Base-by-base conservation (phyloP, 768 basidiomycete genomes). In the Leccinum broughii region DNA sequence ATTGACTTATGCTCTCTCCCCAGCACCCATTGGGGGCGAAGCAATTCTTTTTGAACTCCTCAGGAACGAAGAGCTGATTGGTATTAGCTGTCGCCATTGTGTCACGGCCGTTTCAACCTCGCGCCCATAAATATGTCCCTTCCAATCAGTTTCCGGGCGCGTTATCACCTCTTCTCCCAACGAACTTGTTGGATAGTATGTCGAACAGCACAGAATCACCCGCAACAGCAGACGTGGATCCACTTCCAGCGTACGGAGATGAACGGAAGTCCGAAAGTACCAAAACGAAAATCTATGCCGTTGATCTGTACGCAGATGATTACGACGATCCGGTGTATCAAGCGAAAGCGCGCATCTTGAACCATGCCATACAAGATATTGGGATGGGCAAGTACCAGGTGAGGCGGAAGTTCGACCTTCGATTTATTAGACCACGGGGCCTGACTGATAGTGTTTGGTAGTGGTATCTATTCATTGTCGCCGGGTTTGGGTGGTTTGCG, bases 361-460 rank as follows among this genome's bases (percentile, higher is more conserved):
- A 81, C 51, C 71, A 72, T 44, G 76, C 80, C 4, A 75, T 84
- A 49, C 80, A 82, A 65, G 79, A 81, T 35, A 81, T 85, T 20
- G 83, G 83, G 2, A 84, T 85, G 81, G 84, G 83, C 6, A 79
- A 70, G 62, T 85, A 84, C 60, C 83, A 84, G 77, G 81, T 78
- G 52, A 17, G 41, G 9, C 17, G 17, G 6, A 30, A 0, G n/a
- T 15, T 26, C 30, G 8, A 6, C 28, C 3, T 15, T 14, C 14
- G 4, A n/a, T 41, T 41, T 10, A 9, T 41, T 39, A 39, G 39
- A 39, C 39, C 17, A 8, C 39, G 11, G 34, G 34, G 15, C 15
- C 15, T 53, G 39, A 52, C 41, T 50, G 22, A 48, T 17, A 1
- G 6, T 50, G n/a, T 55, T 30, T 57, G 22, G n/a, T 52, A 77